Conservation (phyloP, 2,329 filamentous ascomycete species). For the Xylaria sp. region DNA sequence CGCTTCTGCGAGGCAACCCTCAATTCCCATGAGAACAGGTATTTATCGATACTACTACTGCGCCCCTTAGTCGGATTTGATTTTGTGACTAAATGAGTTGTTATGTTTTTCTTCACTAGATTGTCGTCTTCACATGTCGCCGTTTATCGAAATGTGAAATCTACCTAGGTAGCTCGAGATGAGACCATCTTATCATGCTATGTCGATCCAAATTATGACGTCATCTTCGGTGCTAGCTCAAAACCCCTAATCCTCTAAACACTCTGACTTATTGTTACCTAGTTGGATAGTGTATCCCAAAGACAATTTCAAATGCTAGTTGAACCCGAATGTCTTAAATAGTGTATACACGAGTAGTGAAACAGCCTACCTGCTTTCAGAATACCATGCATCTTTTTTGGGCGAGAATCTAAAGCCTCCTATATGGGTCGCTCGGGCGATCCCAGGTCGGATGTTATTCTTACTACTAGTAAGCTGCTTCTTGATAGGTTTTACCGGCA, state of each 20-base stretch:
- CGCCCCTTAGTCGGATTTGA: background rate
- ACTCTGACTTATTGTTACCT: background rate
- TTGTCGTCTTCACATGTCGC: background rate
- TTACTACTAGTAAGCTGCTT: background rate
- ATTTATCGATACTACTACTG: background rate
- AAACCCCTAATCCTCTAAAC: background rate
- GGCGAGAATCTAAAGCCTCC: constrained; percentile 1
- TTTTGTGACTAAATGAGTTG: background rate
- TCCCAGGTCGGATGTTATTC: background rate
- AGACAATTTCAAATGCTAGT: background rate
- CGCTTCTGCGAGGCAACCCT: constrained; percentile 18
- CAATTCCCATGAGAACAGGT: constrained; percentile 25
- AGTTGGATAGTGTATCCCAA: background rate
- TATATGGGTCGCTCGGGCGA: background rate
- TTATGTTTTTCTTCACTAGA: background rate
- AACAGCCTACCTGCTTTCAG: background rate
- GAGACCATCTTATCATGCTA: constrained; percentile 6
- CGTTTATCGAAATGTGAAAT: background rate
- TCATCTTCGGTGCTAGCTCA: constrained; percentile 14
- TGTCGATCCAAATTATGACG: constrained; percentile 23
- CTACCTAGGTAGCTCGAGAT: background rate
- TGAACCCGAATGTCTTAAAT: background rate
- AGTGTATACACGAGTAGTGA: no score
- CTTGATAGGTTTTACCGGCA: no score
- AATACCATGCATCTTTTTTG: background rate